Evolutionary conservation across 2,329 filamentous ascomycete genomes (phyloP).

Genomic region (Monilinia aucupariae): DNA sequence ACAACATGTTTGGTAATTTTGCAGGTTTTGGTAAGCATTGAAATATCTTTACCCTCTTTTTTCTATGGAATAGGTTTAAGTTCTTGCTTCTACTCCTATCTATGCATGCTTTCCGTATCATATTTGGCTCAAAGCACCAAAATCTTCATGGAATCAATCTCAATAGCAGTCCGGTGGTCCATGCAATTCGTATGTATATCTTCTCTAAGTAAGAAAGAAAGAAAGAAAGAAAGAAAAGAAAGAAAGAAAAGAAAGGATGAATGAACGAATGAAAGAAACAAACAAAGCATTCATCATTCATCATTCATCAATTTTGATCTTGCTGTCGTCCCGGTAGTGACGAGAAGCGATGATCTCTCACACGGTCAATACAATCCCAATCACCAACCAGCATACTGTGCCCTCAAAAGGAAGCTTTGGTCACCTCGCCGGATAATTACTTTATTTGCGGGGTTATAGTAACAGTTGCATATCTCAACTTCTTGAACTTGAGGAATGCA

Average conservation of each 20-base stretch:
- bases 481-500: neutral
- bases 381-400: neutral
- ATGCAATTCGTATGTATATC: neutral
- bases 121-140: neutral
- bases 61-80: neutral
- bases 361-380: neutral
- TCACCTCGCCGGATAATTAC: neutral
- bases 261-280: too few species aligned
- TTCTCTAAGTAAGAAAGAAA: neutral
- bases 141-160: neutral
- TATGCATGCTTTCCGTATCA: too few species aligned
- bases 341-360: neutral
- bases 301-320: neutral
- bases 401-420: neutral
- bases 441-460: neutral
- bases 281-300: too few species aligned
- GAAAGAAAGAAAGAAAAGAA: too few species aligned
- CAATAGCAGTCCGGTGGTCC: neutral
- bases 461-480: neutral
- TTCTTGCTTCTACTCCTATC: neutral
- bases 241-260: too few species aligned
- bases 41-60: neutral
- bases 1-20: slow-evolving; percentile 16
- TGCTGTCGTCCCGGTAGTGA: neutral
- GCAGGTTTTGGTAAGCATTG: slow-evolving; percentile 17